Evolutionary conservation across 306 rosid species (phyloP).

Genomic region (Trifolium pratense): DNA sequence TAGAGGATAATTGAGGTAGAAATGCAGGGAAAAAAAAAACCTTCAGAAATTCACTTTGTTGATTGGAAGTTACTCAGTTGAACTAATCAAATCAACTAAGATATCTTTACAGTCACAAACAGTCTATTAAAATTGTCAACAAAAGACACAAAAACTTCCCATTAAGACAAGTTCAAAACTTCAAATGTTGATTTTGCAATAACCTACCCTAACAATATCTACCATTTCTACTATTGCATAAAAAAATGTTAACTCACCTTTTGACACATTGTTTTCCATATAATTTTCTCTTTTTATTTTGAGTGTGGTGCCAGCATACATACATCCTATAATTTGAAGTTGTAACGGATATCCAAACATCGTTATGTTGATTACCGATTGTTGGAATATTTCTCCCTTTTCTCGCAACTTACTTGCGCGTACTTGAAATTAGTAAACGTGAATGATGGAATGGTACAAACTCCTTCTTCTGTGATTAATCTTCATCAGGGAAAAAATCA

Average conservation of each 20-base stretch:
- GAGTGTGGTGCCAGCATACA: neutral
- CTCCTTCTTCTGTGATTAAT: conserved; percentile 16
- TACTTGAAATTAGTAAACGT: conserved; percentile 1
- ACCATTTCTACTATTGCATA: neutral
- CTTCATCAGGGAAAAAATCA: conserved; percentile 63
- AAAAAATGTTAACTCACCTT: neutral
- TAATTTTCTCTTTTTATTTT: neutral
- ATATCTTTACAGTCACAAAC: neutral
- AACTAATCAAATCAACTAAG: neutral
- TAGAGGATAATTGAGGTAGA: too few species aligned
- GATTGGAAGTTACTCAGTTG: neutral
- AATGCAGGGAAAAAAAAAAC: neutral
- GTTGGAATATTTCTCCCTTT: neutral
- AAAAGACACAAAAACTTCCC: neutral
- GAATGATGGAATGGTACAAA: conserved; percentile 9
- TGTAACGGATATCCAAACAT: neutral
- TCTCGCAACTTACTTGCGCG: neutral
- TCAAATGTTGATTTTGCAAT: neutral
- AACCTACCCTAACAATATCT: neutral
- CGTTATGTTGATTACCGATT: neutral
- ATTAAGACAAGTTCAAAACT: neutral
- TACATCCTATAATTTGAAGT: neutral
- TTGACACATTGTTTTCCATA: neutral
- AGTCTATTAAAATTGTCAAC: neutral
- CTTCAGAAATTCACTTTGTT: neutral